Percentiles rank a stretch among this genome's conserved stretches.
These are phyloP conservation scores for Entoloma clypeatum DNA, from an alignment of 1,284 basidiomycete species.

Conservation along the genomic window DNA sequence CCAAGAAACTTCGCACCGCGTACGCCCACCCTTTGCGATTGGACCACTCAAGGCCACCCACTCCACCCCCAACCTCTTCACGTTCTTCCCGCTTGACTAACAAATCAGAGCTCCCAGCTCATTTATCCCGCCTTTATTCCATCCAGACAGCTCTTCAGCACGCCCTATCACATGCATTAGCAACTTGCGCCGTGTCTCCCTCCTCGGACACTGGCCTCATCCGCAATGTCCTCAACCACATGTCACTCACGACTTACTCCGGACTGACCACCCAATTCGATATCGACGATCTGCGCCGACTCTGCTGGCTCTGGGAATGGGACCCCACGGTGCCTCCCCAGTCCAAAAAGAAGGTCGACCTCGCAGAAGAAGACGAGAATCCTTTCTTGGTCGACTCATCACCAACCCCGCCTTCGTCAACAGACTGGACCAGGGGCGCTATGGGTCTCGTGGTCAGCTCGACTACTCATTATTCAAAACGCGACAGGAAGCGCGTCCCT, in stretches of 20 bases:
- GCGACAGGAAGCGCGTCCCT: constrained; percentile 61
- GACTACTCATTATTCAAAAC: constrained; percentile 64
- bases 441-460: constrained; percentile 74
- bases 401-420: constrained; percentile 31
- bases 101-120: constrained; percentile 44
- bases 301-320: constrained; percentile 91
- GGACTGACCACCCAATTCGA: constrained; percentile 62
- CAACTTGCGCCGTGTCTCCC: constrained; percentile 74
- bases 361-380: constrained; percentile 56
- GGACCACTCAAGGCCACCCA: constrained; percentile 42
- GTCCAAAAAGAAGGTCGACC: constrained; percentile 11
- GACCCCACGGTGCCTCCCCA: constrained; percentile 45
- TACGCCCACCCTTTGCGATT: constrained; percentile 30
- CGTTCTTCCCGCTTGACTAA: constrained; percentile 29
- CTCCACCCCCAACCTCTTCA: constrained; percentile 47
- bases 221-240: constrained; percentile 73
- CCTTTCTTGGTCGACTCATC: constrained; percentile 58
- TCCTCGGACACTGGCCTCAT: constrained; percentile 69
- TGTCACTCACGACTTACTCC: constrained; percentile 64
- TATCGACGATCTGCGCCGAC: constrained; percentile 60
- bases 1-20: constrained; percentile 63
- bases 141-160: constrained; percentile 70
- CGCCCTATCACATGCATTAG: constrained; percentile 77
- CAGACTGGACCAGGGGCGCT: constrained; percentile 72
- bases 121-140: constrained; percentile 55